Evolutionary conservation across 148 eudicot genomes (phyloP).

Genomic region (Dysphania ambrosioides): DNA sequence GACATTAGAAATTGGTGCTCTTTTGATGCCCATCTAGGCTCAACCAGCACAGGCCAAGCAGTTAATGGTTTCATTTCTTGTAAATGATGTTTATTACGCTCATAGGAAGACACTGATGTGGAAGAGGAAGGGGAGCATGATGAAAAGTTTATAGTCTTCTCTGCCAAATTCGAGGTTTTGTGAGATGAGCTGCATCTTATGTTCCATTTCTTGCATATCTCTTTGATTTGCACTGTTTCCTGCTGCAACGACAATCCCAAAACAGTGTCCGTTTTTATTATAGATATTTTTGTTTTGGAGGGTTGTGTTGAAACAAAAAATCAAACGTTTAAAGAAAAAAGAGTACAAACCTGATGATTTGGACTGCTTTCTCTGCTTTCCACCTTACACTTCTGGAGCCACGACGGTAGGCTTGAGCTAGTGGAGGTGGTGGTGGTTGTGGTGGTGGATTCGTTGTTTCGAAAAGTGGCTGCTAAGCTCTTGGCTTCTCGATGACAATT

Average conservation of each 20-base stretch:
- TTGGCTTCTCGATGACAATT: slow-evolving; percentile 29
- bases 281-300: too few species aligned
- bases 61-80: slow-evolving; percentile 21
- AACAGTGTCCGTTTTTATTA: not conserved
- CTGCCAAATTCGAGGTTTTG: slow-evolving; percentile 39
- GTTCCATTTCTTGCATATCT: slow-evolving; percentile 81
- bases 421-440: slow-evolving; percentile 24
- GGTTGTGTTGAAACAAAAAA: not conserved
- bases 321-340: not conserved
- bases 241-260: slow-evolving; percentile 21
- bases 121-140: slow-evolving; percentile 58
- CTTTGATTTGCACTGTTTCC: slow-evolving; percentile 50
- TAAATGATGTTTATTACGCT: slow-evolving; percentile 27
- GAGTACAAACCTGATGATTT: slow-evolving; percentile 44
- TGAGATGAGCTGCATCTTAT: slow-evolving; percentile 59
- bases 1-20: slow-evolving; percentile 39
- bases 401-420: slow-evolving; percentile 53
- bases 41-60: slow-evolving; percentile 48
- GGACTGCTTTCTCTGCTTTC: slow-evolving; percentile 34
- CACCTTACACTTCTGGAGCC: slow-evolving; percentile 70
- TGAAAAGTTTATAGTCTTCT: slow-evolving; percentile 38
- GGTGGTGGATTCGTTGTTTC: slow-evolving; percentile 14
- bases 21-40: slow-evolving; percentile 35
- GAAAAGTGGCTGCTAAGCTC: slow-evolving; percentile 26
- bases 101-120: slow-evolving; percentile 53